Evolutionary conservation across 2,329 filamentous ascomycete species (phyloP), one percentile per base, ranked within the genome.

Genomic region (Sclerotinia sclerotiorum): DNA sequence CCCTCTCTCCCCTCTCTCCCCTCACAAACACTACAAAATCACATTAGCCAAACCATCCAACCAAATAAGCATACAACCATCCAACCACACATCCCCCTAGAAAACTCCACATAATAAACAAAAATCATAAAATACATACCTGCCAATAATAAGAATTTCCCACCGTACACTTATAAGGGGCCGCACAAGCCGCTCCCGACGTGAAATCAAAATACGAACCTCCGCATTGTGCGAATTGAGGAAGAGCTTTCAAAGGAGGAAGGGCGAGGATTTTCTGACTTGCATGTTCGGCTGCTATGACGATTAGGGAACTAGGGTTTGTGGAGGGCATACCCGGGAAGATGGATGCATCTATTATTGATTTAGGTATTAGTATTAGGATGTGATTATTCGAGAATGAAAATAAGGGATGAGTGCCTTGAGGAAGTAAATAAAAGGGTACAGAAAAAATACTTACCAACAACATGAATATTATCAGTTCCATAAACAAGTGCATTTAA

Each of bases 291-390:
- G 88, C 85, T 24, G 84, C 87, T 48, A 87, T 82, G 76, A 90
- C 87, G 72, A 90, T 86, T 51, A 87, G 84, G 1, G 87, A 84
- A 60, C 86, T 85, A 1, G 89, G 90, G 78, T 92, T 92, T 24
- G 88, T 87, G 0, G 87, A 88, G 3, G 88, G 83, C 72, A 90
- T 85, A 71, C 89, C 89, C 0, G 89, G 88, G 79, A 90, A 89
- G 74, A 91, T 88, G 70, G 84, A 44, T 42, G 66, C 48, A 10
- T 65, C 58, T 62, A 1, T 39, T 10, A 39, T 29, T 29, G 11
- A 15, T 19, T n/a, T n/a, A n/a, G n/a, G n/a, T n/a, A n/a, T n/a
- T n/a, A n/a, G n/a, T 48, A 27, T 56, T 32, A 65, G 49, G 32
- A 1, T 2, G 19, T 24, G 2, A 2, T 32, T n/a, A 55, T 21